Base-by-base conservation (phyloP, 371 early-diverging fungal species). In the Rhizopus stolonifer region DNA sequence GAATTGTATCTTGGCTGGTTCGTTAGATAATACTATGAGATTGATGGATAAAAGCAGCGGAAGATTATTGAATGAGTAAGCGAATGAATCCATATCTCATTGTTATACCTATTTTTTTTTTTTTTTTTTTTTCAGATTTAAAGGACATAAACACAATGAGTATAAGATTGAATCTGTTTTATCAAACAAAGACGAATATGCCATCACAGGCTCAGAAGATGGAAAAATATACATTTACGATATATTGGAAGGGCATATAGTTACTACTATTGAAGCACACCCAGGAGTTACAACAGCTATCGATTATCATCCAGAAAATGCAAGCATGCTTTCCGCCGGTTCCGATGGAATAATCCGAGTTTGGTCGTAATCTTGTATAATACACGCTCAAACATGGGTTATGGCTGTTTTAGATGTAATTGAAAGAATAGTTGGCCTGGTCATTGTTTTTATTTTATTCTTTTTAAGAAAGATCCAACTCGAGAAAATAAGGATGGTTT, bases 191-290 rank as follows among this genome's bases (percentile, higher is more conserved):
- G 93, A 92, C 56, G 82, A 88, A 0, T 62, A 83, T 59, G 90
- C 92, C 2, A 73, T 93, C 32, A 88, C 92, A 49, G 97, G 97
- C 4, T 91, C 92, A 19, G 96, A 96, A 61, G 93, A 95, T 57
- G 94, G 94, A n/a, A 68, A 71, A 34, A 83, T 95, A 2, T 82
- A 80, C 58, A 74, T 89, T 43, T 96, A 95, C 92, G 91, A 93
- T 68, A 70, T 91, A 22, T 70, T 91, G 8, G 90, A 88, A 59
- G 89, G 76, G 25, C 67, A 42, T 3, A 18, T 54, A 14, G 49
- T 62, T 6, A 40, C 51, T 8, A 46, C 49, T 15, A 25, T 68
- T 7, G 47, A 68, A 21, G 58, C 54, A 3, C 79, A 81, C 31
- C 44, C 60, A 22, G 71, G 76, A 15, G 55, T 70, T 2, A 63